Percentiles rank a stretch among this genome's conserved stretches.
phyloP scores from a whole-genome alignment of 1,284 basidiomycete genomes.

The Athelia psychrophila region DNA sequence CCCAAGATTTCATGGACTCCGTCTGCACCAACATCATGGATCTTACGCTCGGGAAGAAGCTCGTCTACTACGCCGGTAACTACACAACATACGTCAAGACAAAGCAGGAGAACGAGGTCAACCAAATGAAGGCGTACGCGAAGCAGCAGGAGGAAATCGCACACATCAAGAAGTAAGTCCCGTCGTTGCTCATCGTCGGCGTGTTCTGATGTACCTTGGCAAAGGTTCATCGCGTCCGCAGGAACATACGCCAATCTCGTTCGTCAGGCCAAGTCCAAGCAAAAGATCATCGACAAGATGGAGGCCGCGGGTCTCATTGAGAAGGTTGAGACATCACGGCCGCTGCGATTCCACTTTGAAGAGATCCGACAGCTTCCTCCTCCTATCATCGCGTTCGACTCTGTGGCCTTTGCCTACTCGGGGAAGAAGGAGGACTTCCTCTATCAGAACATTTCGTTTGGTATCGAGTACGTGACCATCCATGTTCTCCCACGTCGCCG shows the following conservation, averaged over 20 bases:
- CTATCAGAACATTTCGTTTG: conserved; percentile 87
- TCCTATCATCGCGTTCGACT: conserved; percentile 94
- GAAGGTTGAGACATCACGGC: conserved; percentile 75
- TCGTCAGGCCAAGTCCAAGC: conserved; percentile 98
- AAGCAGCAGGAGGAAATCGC: conserved; percentile 99
- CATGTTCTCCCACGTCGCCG: not conserved
- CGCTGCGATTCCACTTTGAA: conserved; percentile 94
- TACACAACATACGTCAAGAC: conserved; percentile 97
- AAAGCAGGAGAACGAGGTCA: conserved; percentile 96
- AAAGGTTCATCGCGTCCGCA: conserved; percentile 93
- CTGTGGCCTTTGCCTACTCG: conserved; percentile 94
- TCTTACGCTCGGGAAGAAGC: conserved; percentile 84
- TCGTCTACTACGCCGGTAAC: conserved; percentile 95
- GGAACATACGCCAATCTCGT: conserved; percentile 99
- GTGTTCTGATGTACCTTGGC: conserved; percentile 5
- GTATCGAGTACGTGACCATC: conserved; percentile 75
- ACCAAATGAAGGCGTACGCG: conserved; percentile 98
- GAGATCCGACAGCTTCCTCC: conserved; percentile 93
- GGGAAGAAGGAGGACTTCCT: conserved; percentile 87
- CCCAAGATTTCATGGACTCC: conserved; percentile 97
- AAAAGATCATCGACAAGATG: conserved; percentile 99
- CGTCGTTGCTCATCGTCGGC: not conserved
- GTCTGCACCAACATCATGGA: conserved; percentile 99
- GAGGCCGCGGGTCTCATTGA: conserved; percentile 98
- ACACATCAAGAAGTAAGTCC: conserved; percentile 89